These are phyloP conservation scores for Bipolaris oryzae DNA, from an alignment of 2,329 filamentous ascomycete species.

Conservation along the genomic window DNA sequence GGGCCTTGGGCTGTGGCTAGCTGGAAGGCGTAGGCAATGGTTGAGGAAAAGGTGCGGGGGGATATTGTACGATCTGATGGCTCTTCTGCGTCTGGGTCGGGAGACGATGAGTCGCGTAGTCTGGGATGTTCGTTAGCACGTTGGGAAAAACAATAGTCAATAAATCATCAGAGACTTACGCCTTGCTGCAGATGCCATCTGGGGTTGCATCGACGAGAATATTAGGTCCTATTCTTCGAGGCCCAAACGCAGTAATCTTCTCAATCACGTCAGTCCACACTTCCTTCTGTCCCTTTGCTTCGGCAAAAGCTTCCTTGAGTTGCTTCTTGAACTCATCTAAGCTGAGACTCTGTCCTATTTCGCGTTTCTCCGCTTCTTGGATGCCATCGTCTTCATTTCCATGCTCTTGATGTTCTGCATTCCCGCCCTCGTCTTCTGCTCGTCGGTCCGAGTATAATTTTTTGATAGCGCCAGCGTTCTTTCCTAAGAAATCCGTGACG, in stretches of 20 bases:
- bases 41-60: constrained; percentile 79
- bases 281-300: constrained; percentile 74
- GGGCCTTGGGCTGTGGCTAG: constrained; percentile 87
- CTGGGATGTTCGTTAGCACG: constrained; percentile 10
- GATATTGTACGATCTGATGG: constrained; percentile 49
- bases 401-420: constrained; percentile 49
- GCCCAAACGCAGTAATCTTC: constrained; percentile 88
- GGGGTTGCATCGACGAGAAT: constrained; percentile 83
- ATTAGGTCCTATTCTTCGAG: constrained; percentile 83
- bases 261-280: constrained; percentile 78
- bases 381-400: constrained; percentile 57
- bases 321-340: constrained; percentile 77
- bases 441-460: constrained; percentile 75
- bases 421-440: constrained; percentile 52
- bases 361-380: constrained; percentile 60
- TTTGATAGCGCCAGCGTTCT: constrained; percentile 80
- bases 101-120: constrained; percentile 36
- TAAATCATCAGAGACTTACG: constrained; percentile 57
- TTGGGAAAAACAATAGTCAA: too few relatives aligned
- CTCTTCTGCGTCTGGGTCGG: constrained; percentile 44
- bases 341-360: constrained; percentile 66
- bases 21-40: constrained; percentile 92
- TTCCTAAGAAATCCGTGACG: constrained; percentile 84
- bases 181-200: constrained; percentile 72
- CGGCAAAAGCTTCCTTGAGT: constrained; percentile 71